Evolutionary conservation across 2,329 filamentous ascomycete genomes (phyloP), one percentile per base, ranked within the genome.

Genomic region (Pyricularia pennisetigena): DNA sequence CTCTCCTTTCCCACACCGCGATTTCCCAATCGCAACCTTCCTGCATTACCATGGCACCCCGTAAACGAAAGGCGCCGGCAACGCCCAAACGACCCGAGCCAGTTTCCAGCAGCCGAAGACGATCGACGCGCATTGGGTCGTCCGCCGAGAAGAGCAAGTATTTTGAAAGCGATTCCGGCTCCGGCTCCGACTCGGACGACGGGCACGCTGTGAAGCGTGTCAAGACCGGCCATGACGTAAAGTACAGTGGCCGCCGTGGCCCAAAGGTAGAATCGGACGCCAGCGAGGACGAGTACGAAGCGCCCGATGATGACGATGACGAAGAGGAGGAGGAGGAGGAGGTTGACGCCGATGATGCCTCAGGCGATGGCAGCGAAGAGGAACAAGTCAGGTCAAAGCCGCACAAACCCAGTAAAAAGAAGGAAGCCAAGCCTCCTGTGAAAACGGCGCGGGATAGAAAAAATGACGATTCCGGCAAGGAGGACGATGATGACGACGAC

Each of bases 131-230:
- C 63, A 73, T 82, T 54, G 80, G 76, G 73, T 79, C 79, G 29
- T 77, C 79, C 1, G 74, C 71, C 24, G 76, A 79, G 71, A 85
- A 80, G 76, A 86, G 83, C 76, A 76, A 75, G 23, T 86, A 86
- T 73, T 86, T 86, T 72, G 83, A 85, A 69, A 74, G 70, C 66
- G 72, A 75, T 12, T 74, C 75, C 3, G 41, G 41, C 16, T 49
- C 41, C 41, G 73, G 74, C 2, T 73, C 30, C n/a, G 68, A 68
- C 3, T 24, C 26, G 2, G 68, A 67, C n/a, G 26, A n/a, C n/a
- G 59, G 26, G 10, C 59, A 61, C 20, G 14, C 20, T 7, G 26
- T 61, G 2, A 74, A 74, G 68, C 70, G 71, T 41, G 69, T 68
- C 3, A 72, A 69, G 65, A 66, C 49, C 3, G 30, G 8, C n/a